Percentiles rank a stretch among this genome's conserved stretches.
Conservation (phyloP, 2,329 filamentous ascomycete species). For the Anthostomella pinea region DNA sequence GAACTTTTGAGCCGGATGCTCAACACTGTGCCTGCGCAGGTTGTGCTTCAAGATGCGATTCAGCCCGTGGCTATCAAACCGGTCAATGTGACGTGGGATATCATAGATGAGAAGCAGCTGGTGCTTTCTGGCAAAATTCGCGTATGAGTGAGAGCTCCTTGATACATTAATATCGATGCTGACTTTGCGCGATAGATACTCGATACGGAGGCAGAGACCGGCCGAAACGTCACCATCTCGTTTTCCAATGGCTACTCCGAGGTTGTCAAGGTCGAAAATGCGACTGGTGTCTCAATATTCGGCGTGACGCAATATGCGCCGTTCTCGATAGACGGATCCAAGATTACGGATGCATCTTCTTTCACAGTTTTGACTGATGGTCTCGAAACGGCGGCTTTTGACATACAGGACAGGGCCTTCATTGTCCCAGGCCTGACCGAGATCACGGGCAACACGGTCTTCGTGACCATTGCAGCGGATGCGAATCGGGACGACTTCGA, state of each 20-base stretch:
- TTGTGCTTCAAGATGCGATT: slow-evolving; percentile 20
- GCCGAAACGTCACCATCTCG: slow-evolving; percentile 9
- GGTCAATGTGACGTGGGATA: slow-evolving; percentile 26
- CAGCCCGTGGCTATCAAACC: slow-evolving; percentile 25
- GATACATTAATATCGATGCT: too few relatives aligned
- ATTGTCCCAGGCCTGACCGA: slow-evolving; percentile 21
- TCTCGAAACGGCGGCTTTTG: slow-evolving; percentile 11
- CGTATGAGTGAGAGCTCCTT: slow-evolving; percentile 13
- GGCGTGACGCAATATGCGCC: slow-evolving; percentile 20
- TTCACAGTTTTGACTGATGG: slow-evolving; percentile 14
- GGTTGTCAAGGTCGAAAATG: slow-evolving; percentile 12
- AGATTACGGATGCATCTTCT: slow-evolving; percentile 11
- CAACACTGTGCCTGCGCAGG: slow-evolving; percentile 25
- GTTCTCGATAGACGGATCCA: slow-evolving; percentile 15
- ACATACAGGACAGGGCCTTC: slow-evolving; percentile 16
- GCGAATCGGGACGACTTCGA: slow-evolving; percentile 7
- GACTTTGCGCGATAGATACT: too few relatives aligned
- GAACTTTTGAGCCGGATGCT: slow-evolving; percentile 26
- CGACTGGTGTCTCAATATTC: slow-evolving; percentile 20
- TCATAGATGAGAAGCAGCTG: slow-evolving; percentile 14
- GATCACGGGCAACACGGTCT: slow-evolving; percentile 6
- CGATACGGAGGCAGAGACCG: slow-evolving; percentile 4
- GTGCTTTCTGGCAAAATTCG: slow-evolving; percentile 23
- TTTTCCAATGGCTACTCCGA: slow-evolving; percentile 21
- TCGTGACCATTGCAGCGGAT: slow-evolving; percentile 18